phyloP scores from a whole-genome alignment of 1,139 yeast species.

The Candida sp. region DNA sequence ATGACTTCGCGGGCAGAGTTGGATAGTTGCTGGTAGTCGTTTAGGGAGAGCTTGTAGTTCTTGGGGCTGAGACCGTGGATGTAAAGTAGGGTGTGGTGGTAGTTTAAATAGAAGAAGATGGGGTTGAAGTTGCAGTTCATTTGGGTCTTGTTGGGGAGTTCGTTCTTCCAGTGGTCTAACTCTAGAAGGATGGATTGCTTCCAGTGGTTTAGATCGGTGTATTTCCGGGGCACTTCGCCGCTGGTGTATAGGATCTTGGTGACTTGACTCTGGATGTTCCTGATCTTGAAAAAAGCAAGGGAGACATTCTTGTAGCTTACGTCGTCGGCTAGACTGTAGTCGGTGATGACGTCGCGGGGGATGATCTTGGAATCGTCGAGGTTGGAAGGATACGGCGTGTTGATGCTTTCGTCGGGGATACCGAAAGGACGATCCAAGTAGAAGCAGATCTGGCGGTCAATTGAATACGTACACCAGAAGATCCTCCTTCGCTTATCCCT shows the following conservation, averaged over 20 bases:
- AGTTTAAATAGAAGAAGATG: conserved; percentile 74
- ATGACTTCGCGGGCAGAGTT: conserved; percentile 72
- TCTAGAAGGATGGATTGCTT: conserved; percentile 51
- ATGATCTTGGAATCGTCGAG: conserved; percentile 72
- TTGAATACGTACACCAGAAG: conserved; percentile 88
- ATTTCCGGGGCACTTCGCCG: conserved; percentile 71
- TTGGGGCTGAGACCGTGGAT: conserved; percentile 82
- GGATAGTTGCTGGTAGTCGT: conserved; percentile 61
- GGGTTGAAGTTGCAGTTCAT: conserved; percentile 80
- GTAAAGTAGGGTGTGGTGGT: conserved; percentile 73
- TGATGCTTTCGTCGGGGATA: conserved; percentile 71
- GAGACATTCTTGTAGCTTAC: conserved; percentile 70
- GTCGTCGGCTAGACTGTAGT: conserved; percentile 31
- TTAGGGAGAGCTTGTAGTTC: conserved; percentile 54
- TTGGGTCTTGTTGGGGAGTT: conserved; percentile 59
- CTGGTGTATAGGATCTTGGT: conserved; percentile 74
- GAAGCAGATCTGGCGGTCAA: conserved; percentile 81
- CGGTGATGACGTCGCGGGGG: conserved; percentile 26
- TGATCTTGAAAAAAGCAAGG: conserved; percentile 64
- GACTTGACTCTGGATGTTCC: conserved; percentile 80
- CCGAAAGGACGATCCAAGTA: conserved; percentile 78
- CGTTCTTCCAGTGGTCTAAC: conserved; percentile 64
- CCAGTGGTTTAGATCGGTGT: conserved; percentile 61
- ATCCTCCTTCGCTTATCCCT: conserved; percentile 76
- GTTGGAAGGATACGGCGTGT: conserved; percentile 70